phyloP scores from a whole-genome alignment of 768 basidiomycete genomes.

The Polyporus arcularius region DNA sequence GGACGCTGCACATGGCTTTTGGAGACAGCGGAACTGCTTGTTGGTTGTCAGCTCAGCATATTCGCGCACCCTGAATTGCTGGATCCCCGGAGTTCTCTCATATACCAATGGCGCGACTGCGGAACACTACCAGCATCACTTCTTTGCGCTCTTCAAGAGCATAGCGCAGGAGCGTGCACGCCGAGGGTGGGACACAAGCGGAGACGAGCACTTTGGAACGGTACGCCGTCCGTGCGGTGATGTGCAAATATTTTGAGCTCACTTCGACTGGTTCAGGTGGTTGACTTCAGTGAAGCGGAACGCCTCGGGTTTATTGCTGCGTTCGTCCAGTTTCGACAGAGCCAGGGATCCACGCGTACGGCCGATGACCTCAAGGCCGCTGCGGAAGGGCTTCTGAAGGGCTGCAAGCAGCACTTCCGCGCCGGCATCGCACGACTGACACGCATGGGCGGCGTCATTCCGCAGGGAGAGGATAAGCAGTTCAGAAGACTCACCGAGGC shows the following conservation, averaged over 20 bases:
- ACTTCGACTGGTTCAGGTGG: no score
- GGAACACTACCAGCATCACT: constrained; percentile 36
- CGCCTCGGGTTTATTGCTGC: constrained; percentile 32
- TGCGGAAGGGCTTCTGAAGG: constrained; percentile 26
- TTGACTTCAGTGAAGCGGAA: constrained; percentile 40
- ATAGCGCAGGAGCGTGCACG: constrained; percentile 25
- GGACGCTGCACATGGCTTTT: constrained; percentile 41
- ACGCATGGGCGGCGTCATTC: constrained; percentile 27
- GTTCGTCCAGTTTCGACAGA: constrained; percentile 29
- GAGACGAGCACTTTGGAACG: constrained; percentile 19
- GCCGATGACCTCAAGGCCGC: constrained; percentile 24
- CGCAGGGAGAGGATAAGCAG: constrained; percentile 6
- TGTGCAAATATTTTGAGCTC: no score
- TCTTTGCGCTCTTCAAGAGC: constrained; percentile 31
- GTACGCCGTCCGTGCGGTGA: no score
- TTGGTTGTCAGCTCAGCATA: constrained; percentile 37
- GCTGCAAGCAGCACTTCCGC: constrained; percentile 36
- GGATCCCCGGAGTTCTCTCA: constrained; percentile 37
- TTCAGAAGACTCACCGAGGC: constrained; percentile 17
- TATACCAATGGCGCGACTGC: constrained; percentile 37
- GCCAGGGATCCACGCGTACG: neutral
- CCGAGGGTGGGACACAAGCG: constrained; percentile 7
- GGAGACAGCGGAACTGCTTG: constrained; percentile 28
- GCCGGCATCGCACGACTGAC: constrained; percentile 31
- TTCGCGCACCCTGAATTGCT: constrained; percentile 29